These are phyloP conservation scores for Diaporthe ilicicola DNA, from an alignment of 2,329 filamentous ascomycete genomes.

Conservation along the genomic window DNA sequence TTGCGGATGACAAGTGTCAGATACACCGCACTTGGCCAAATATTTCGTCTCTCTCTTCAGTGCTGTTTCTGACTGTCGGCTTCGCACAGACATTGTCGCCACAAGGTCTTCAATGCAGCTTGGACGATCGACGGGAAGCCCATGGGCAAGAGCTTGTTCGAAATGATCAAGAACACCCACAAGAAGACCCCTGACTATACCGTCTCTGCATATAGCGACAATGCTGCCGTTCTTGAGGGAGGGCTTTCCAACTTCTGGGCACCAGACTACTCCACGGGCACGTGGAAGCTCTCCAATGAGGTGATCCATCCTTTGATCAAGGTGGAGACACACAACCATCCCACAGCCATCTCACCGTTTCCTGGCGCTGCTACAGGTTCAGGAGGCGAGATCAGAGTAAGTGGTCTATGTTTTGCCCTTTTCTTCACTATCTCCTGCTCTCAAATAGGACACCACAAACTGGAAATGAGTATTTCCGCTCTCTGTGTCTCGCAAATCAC, in stretches of 20 bases:
- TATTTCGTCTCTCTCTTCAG: constrained; percentile 76
- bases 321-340: constrained; percentile 98
- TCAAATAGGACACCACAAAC: background rate
- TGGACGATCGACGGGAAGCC: constrained; percentile 92
- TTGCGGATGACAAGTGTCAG: constrained; percentile 29
- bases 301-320: constrained; percentile 88
- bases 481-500: background rate
- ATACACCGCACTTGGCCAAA: background rate
- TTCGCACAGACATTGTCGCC: constrained; percentile 41
- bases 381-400: constrained; percentile 84
- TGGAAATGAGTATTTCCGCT: constrained; percentile 28
- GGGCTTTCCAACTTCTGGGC: constrained; percentile 82
- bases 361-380: constrained; percentile 93
- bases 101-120: constrained; percentile 93
- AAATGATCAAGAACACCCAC: constrained; percentile 97
- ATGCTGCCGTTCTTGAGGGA: constrained; percentile 89
- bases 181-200: constrained; percentile 81
- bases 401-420: background rate
- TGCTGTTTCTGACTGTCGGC: constrained; percentile 77
- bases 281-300: constrained; percentile 89
- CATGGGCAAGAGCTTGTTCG: constrained; percentile 85
- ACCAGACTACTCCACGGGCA: constrained; percentile 84
- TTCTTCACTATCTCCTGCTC: too few relatives aligned
- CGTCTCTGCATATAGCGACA: constrained; percentile 97
- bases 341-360: constrained; percentile 93